Percentiles rank a stretch among this genome's conserved stretches.
Conservation (phyloP, 139 green algal species). For the Deuterostichococcus epilithicus region DNA sequence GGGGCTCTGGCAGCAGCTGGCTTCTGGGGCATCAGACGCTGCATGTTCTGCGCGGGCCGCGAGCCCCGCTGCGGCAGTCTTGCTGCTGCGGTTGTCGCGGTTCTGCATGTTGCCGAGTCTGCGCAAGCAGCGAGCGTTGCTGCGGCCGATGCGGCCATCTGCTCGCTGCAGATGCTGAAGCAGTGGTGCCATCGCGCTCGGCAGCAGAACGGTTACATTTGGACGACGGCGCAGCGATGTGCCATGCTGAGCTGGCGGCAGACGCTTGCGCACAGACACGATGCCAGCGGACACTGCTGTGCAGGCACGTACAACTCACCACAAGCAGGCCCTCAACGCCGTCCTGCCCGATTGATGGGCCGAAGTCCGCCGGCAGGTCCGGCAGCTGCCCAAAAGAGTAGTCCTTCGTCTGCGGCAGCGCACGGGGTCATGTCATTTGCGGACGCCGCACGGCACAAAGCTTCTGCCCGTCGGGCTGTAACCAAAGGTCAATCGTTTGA, state of each 20-base stretch:
- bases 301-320: constrained; percentile 32
- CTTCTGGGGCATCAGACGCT: background rate
- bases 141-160: too few species aligned
- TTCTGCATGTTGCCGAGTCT: background rate
- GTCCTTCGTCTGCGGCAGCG: constrained; percentile 30
- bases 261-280: too few species aligned
- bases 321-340: constrained; percentile 53
- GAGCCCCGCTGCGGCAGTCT: background rate
- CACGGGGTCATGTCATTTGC: background rate
- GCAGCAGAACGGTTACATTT: background rate
- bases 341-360: constrained; percentile 42
- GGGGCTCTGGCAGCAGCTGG: background rate
- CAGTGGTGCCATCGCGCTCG: background rate
- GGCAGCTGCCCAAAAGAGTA: constrained; percentile 31
- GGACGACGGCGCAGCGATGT: too few species aligned
- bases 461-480: background rate
- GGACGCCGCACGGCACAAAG: background rate
- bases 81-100: background rate
- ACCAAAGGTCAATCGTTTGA: background rate
- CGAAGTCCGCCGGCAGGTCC: constrained; percentile 67
- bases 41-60: background rate
- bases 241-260: too few species aligned
- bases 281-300: too few species aligned
- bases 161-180: too few species aligned
- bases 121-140: too few species aligned